Evolutionary conservation across 176 grass and related monocot species (phyloP).

Genomic region (Puya raimondii): DNA sequence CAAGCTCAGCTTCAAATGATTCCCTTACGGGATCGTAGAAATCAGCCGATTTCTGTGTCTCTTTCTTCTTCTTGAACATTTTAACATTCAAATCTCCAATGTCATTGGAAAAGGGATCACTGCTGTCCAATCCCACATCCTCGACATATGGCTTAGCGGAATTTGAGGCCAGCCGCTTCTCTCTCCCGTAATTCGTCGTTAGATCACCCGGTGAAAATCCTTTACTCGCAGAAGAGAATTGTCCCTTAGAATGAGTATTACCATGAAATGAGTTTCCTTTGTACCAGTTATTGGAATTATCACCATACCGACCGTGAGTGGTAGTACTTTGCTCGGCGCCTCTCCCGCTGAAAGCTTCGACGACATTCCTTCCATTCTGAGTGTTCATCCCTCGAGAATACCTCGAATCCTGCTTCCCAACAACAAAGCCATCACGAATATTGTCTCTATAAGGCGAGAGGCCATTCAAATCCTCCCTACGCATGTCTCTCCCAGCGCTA

Average conservation of each 20-base stretch:
- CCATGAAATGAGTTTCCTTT: constrained; percentile 54
- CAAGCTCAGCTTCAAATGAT: constrained; percentile 92
- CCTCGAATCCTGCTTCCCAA: constrained; percentile 50
- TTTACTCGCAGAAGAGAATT: constrained; percentile 43
- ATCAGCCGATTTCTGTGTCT: constrained; percentile 44
- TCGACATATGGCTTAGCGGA: constrained; percentile 44
- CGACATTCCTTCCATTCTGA: constrained; percentile 30
- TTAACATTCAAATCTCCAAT: constrained; percentile 55
- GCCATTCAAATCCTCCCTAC: constrained; percentile 3
- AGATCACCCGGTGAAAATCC: constrained; percentile 33
- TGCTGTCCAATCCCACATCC: constrained; percentile 44
- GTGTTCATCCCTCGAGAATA: constrained; percentile 20
- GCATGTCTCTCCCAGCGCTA: constrained; percentile 49
- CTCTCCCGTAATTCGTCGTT: constrained; percentile 41
- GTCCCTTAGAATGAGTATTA: constrained; percentile 43
- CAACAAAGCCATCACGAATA: constrained; percentile 17
- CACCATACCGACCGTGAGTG: constrained; percentile 7
- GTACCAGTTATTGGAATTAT: constrained; percentile 57
- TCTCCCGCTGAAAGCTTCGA: constrained; percentile 38
- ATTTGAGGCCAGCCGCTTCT: constrained; percentile 34
- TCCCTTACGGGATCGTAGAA: constrained; percentile 83
- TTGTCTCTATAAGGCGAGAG: constrained; percentile 28
- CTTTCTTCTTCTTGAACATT: constrained; percentile 88
- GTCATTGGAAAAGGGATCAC: constrained; percentile 17
- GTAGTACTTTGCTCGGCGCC: constrained; percentile 10